Conservation (phyloP, 2,329 filamentous ascomycete genomes). For the Rosellinia necatrix region DNA sequence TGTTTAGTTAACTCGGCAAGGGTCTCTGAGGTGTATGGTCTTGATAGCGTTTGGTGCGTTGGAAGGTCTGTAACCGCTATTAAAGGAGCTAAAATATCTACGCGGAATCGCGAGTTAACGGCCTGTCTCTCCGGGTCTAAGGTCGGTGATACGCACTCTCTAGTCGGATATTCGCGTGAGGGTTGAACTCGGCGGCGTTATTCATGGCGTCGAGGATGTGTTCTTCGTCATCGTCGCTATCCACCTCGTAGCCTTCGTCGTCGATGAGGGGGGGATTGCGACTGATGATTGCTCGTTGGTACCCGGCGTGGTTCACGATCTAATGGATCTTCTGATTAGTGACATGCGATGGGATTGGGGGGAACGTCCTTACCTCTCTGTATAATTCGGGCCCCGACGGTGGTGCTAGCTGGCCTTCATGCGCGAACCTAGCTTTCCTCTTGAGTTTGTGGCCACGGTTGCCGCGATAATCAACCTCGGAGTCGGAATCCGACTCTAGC, state of each 20-base stretch:
- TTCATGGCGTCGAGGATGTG: slow-evolving; percentile 64
- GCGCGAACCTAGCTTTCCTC: slow-evolving; percentile 72
- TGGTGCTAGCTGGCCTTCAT: slow-evolving; percentile 70
- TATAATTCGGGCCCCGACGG: slow-evolving; percentile 70
- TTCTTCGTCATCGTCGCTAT: slow-evolving; percentile 72
- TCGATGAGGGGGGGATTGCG: slow-evolving; percentile 75
- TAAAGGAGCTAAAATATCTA: slow-evolving; percentile 76
- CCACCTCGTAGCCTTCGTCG: slow-evolving; percentile 77
- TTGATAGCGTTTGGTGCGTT: slow-evolving; percentile 73
- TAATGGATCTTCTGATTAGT: slow-evolving; percentile 43
- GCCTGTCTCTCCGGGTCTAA: background rate
- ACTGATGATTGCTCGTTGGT: slow-evolving; percentile 72
- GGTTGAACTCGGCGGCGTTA: slow-evolving; percentile 70
- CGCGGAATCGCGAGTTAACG: slow-evolving; percentile 5
- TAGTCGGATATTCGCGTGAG: slow-evolving; percentile 72
- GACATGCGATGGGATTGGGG: background rate
- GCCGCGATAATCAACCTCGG: slow-evolving; percentile 68
- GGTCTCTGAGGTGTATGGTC: slow-evolving; percentile 74
- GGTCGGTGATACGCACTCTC: slow-evolving; percentile 60
- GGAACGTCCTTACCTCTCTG: slow-evolving; percentile 63
- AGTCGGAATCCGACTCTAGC: slow-evolving; percentile 78
- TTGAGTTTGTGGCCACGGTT: slow-evolving; percentile 83
- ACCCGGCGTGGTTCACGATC: slow-evolving; percentile 75
- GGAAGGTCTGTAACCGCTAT: slow-evolving; percentile 76
- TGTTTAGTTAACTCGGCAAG: slow-evolving; percentile 73